Percentiles rank a stretch among this genome's conserved stretches.
Conservation (phyloP, 2,329 filamentous ascomycete species). For the Penicillium vulpinum region DNA sequence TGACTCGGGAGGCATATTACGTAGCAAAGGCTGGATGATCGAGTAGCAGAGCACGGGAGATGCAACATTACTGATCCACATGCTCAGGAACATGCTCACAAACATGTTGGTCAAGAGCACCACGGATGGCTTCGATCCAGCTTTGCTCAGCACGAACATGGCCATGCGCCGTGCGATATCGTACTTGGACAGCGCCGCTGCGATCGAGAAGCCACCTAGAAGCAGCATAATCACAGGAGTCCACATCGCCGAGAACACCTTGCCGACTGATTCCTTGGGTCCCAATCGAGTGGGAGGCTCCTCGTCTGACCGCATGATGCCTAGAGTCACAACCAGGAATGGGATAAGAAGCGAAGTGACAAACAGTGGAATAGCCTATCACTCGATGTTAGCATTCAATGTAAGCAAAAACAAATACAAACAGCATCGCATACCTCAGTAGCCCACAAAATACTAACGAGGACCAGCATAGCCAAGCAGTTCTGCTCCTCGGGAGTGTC, state of each 20-base stretch:
- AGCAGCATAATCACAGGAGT: slow-evolving; percentile 98
- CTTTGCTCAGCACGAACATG: slow-evolving; percentile 93
- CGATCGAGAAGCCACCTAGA: slow-evolving; percentile 92
- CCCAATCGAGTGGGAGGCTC: slow-evolving; percentile 68
- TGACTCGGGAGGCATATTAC: slow-evolving; percentile 85
- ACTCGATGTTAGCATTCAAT: slow-evolving; percentile 8
- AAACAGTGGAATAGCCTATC: slow-evolving; percentile 87
- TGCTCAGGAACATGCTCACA: slow-evolving; percentile 93
- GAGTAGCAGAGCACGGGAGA: slow-evolving; percentile 96
- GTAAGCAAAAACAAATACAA: not conserved
- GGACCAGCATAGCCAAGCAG: slow-evolving; percentile 87
- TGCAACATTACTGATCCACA: slow-evolving; percentile 99
- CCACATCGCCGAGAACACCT: slow-evolving; percentile 96
- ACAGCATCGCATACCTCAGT: slow-evolving; percentile 68
- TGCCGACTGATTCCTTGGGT: slow-evolving; percentile 77
- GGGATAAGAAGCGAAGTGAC: slow-evolving; percentile 93
- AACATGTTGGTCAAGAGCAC: slow-evolving; percentile 98
- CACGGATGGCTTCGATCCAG: slow-evolving; percentile 82
- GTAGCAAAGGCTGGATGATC: slow-evolving; percentile 94
- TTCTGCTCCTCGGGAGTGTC: slow-evolving; percentile 88
- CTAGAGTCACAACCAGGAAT: slow-evolving; percentile 84
- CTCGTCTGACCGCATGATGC: slow-evolving; percentile 77
- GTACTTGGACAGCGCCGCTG: slow-evolving; percentile 92
- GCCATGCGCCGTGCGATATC: slow-evolving; percentile 97
- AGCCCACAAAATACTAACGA: slow-evolving; percentile 93